Conservation (phyloP, 176 grass and related monocot species). For the Bolboschoenus planiculmis region DNA sequence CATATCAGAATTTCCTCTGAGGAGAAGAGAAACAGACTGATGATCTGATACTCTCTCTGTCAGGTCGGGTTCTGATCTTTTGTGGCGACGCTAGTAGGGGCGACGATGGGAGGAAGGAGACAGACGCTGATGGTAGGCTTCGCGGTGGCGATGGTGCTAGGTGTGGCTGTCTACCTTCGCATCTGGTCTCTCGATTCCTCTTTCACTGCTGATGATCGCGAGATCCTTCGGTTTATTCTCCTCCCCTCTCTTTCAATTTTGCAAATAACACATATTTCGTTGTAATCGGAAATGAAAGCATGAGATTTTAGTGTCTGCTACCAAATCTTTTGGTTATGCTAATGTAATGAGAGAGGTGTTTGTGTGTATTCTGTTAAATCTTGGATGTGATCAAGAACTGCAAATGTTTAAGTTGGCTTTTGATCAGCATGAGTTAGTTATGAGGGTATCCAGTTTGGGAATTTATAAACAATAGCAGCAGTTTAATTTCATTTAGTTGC, state of each 20-base stretch:
- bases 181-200: constrained; percentile 28
- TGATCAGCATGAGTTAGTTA: neutral
- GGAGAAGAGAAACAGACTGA: neutral
- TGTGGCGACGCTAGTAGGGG: neutral
- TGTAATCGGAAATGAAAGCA: neutral
- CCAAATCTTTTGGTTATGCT: neutral
- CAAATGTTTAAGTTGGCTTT: neutral
- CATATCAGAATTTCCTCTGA: neutral
- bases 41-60: neutral
- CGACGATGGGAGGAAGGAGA: constrained; percentile 16
- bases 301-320: neutral
- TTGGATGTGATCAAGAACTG: neutral
- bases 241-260: neutral
- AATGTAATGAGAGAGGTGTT: neutral
- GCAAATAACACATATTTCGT: neutral
- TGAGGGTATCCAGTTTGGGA: neutral
- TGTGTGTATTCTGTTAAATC: neutral
- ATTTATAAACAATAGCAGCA: neutral
- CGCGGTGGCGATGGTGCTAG: constrained; percentile 19
- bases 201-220: constrained; percentile 33
- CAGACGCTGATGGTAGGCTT: constrained; percentile 23
- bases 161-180: constrained; percentile 23
- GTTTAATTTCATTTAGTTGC: neutral
- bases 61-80: neutral
- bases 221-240: constrained; percentile 24